Conservation (phyloP, 2,329 filamentous ascomycete genomes). For the Aspergillus luchuensis region DNA sequence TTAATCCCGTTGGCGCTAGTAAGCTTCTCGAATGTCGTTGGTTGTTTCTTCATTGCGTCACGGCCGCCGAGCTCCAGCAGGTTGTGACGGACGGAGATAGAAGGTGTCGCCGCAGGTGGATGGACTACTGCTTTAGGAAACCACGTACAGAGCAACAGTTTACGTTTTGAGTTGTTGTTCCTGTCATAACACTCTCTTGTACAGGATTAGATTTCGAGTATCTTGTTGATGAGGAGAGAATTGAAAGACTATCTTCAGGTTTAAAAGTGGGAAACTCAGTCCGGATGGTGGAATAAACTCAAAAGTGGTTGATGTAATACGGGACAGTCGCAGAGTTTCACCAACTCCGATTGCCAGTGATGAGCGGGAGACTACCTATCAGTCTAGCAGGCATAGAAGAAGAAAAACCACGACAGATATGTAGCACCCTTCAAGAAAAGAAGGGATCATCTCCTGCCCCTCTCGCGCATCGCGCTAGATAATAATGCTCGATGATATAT, state of each 20-base stretch:
- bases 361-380: not conserved
- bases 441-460: constrained; percentile 6
- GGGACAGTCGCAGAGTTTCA: not conserved
- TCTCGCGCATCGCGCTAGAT: not conserved
- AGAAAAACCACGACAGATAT: not conserved
- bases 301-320: constrained; percentile 6
- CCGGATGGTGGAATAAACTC: not conserved
- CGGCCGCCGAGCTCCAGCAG: not conserved
- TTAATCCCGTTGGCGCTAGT: constrained; percentile 3
- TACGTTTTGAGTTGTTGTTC: not conserved
- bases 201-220: not conserved
- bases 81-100: constrained; percentile 2
- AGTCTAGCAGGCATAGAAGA: not conserved
- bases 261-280: not conserved
- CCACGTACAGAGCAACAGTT: not conserved
- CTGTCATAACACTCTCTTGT: not conserved
- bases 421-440: not conserved
- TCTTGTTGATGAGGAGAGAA: not conserved
- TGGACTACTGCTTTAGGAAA: not conserved
- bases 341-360: not conserved
- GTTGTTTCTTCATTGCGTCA: constrained; percentile 7
- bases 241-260: not conserved
- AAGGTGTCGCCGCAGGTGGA: not conserved
- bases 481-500: not conserved
- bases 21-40: constrained; percentile 10